Evolutionary conservation across 2,329 filamentous ascomycete genomes (phyloP), one percentile per base, ranked within the genome.

Genomic region (Celoporthe dispersa): DNA sequence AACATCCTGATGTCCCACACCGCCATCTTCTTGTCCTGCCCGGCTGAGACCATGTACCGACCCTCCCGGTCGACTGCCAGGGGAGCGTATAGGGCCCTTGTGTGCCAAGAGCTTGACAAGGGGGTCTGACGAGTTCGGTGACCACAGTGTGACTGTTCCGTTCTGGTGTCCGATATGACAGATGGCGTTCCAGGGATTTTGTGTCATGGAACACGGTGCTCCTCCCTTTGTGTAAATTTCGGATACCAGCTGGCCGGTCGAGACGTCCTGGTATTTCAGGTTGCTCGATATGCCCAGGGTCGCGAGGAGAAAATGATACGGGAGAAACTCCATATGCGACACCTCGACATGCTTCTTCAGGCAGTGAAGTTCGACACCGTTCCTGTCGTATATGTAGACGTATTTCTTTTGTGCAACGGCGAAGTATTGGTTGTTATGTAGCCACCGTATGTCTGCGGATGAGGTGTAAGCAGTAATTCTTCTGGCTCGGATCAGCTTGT

Each of bases 1-100:
- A 97, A 96, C 87, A 94, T 97, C 59, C 95, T 90, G 73, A 98
- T 91, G 78, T 98, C 95, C 94, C 95, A 98, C 16, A 97, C 90
- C n/a, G 92, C 90, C 92, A 97, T 97, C 78, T 92, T 93, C 74
- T 90, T 86, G 79, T 98, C 95, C 78, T 97, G 94, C 1, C 94
- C 95, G 0, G 93, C 91, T 3, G 94, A 94, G 14, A 97, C 94
- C 95, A 98, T 98, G 82, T 98, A 99, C 69, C 92, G 89, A 31
- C 96, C 96, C 79, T 95, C 92, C 71, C 94, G 88, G 78, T 99
- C 95, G 57, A 98, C 86, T 1, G 93, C 93, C 64, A 98, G 79
- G 14, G n/a, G 92, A 91, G 68, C 94, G 90, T 3, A 99, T 94
- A 0, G 96, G 96, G 6, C 96, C 96, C 69, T 89, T 88, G 81